phyloP scores from a whole-genome alignment of 75 land plant genomes.

The Azolla pinnata region DNA sequence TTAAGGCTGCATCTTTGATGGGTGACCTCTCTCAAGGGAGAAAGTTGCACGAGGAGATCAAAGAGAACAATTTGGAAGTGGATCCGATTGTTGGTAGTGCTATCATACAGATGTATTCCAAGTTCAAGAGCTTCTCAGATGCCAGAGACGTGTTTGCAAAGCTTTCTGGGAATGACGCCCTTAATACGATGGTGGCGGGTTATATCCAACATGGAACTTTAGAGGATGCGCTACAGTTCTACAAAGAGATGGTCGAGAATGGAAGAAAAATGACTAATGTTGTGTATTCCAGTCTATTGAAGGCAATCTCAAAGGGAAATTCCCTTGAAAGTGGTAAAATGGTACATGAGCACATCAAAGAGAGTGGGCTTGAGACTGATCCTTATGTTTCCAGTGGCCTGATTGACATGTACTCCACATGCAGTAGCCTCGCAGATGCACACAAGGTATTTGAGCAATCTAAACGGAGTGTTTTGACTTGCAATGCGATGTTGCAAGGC shows the following conservation, averaged over 20 bases:
- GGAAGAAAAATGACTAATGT: conserved; percentile 19
- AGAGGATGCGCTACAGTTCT: conserved; percentile 13
- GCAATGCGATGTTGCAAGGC: conserved; percentile 27
- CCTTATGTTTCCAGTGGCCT: conserved; percentile 31
- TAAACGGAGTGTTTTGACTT: conserved; percentile 14
- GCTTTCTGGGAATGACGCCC: not conserved
- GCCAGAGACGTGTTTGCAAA: conserved; percentile 3
- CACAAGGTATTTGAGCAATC: conserved; percentile 9
- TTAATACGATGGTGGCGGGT: conserved; percentile 27
- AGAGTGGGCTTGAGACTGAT: conserved; percentile 13
- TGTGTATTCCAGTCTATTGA: conserved; percentile 22
- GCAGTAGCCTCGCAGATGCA: conserved; percentile 15
- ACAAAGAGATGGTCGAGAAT: conserved; percentile 5
- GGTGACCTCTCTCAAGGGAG: conserved; percentile 26
- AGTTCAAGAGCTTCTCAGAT: conserved; percentile 1
- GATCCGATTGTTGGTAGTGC: conserved; percentile 18
- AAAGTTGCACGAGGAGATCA: conserved; percentile 34
- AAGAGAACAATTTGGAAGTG: conserved; percentile 15
- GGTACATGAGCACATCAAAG: conserved; percentile 20
- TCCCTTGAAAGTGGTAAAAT: conserved; percentile 13
- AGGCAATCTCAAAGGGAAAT: conserved; percentile 15
- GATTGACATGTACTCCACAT: conserved; percentile 40
- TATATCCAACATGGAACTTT: conserved; percentile 8
- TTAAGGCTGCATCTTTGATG: conserved; percentile 31
- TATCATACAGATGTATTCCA: conserved; percentile 23